A percentile compares a stretch with the other conserved stretches of the same genome.
Conservation (phyloP, 192 early-diverging fungal genomes). For the Coemansia sp. region DNA sequence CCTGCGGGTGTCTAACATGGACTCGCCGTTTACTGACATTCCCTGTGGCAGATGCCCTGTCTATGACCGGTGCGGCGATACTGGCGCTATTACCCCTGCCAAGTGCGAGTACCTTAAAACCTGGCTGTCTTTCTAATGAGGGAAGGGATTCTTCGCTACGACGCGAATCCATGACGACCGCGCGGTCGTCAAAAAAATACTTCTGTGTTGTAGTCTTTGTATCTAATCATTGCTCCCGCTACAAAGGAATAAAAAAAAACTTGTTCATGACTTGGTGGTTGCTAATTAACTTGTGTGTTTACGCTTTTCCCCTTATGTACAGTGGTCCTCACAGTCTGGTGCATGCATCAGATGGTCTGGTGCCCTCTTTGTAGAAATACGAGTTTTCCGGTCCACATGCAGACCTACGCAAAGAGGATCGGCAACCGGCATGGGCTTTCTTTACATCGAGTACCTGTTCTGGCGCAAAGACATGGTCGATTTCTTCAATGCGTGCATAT, state of each 20-base stretch:
- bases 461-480: not conserved
- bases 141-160: not conserved
- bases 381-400: conserved; percentile 1
- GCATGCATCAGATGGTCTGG: not conserved
- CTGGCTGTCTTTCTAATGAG: conserved; percentile 69
- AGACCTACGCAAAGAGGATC: not conserved
- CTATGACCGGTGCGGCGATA: conserved; percentile 70
- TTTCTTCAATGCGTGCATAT: not conserved
- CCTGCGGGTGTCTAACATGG: conserved; percentile 52
- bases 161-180: conserved; percentile 1
- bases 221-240: not conserved
- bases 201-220: not conserved
- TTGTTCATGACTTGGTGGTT: not conserved
- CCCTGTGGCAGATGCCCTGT: conserved; percentile 93
- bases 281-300: not conserved
- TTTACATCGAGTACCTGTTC: not conserved
- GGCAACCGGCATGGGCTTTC: not conserved
- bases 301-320: not conserved
- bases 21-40: conserved; percentile 69
- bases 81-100: conserved; percentile 73
- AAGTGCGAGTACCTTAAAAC: conserved; percentile 80
- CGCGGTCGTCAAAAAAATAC: conserved; percentile 9
- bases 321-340: not conserved
- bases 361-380: conserved; percentile 4
- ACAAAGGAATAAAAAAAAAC: not conserved